Base-by-base conservation (phyloP, 805 yeast genomes). In the Candida anglica region DNA sequence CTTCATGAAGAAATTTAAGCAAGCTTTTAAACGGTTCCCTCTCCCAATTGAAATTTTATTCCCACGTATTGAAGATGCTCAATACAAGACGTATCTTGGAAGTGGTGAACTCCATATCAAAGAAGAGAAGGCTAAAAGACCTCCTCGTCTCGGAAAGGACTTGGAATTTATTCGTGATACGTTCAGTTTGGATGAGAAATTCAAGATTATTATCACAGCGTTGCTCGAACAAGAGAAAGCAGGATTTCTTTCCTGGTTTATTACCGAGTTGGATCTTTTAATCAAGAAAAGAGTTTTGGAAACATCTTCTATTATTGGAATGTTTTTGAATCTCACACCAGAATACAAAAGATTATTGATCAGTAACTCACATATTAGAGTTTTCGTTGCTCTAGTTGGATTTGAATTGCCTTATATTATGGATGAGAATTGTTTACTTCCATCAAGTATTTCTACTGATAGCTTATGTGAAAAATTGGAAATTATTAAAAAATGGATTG, bases 11-110 rank as follows among this genome's bases (percentile, higher is more conserved):
- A 73, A 73, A 42, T 66, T 66, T 79, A 46, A 75, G 63, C 30
- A 60, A 56, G 49, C 70, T 60, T 39, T 63, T 69, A 37, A 66
- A 57, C 15, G 68, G 53, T 45, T 71, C 79, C 41, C 89, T 74
- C 30, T 63, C 71, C 34, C 70, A 70, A 47, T 77, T 55, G 95
- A 87, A 48, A 47, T 91, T 3, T 59, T 87, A 33, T 86, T 86
- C 51, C 75, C 84, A 28, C 64, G 80, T 45, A 40, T 75, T 52
- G 56, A 77, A 65, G 48, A 60, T 57, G 15, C 71, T 53, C 40
- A 62, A 68, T 15, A 60, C 64, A 39, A 56, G 36, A 61, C 68
- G 28, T 91, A 69, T 45, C 69, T 81, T 41, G 68, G 76, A 22
- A 67, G 79, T 5, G 95, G 95, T 16, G 77, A 77, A 29, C 59